Evolutionary conservation across 2,329 filamentous ascomycete genomes (phyloP), one percentile per base, ranked within the genome.

Genomic region (Cordyceps tenuipes): DNA sequence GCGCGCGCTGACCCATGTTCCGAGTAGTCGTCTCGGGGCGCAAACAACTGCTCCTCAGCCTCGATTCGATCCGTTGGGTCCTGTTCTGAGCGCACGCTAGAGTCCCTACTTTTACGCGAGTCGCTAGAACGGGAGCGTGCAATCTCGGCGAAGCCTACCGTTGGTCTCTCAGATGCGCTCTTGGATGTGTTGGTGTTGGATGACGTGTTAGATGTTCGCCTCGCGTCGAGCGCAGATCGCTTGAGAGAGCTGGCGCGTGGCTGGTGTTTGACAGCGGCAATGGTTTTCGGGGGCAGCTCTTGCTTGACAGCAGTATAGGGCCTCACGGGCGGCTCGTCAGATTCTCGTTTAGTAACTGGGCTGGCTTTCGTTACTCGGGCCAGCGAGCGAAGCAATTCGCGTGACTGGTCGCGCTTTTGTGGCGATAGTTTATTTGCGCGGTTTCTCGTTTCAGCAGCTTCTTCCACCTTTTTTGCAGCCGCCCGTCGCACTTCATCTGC

Each of bases 31-130:
- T 84, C 81, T 17, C 70, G 65, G 0, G 77, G 79, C 15, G 80
- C 82, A 68, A 85, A 85, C 9, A 85, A 73, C 53, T 76, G 78
- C 71, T 79, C 77, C 69, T 85, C 82, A 10, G 75, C 78, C 64
- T 82, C 77, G 55, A 84, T 83, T 49, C 82, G 79, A 64, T 81
- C 81, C 1, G 76, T 79, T 5, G 82, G 81, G 62, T 84, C 82
- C 15, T 71, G 66, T 59, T 84, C 81, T 0, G 81, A 83, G 61
- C 76, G 72, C 66, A 75, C 69, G 67, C 78, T 81, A 41, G 74
- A 75, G 59, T 74, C 72, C 69, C 82, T 82, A 64, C 77, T 76
- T 64, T 73, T 75, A 54, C 71, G 65, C 47, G 80, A 81, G 52
- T 81, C 80, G 29, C 69, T 70, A 2, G 80, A 82, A 13, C 70